These are phyloP conservation scores for Physcia stellaris DNA, from an alignment of 495 filamentous ascomycete genomes.

Conservation along the genomic window DNA sequence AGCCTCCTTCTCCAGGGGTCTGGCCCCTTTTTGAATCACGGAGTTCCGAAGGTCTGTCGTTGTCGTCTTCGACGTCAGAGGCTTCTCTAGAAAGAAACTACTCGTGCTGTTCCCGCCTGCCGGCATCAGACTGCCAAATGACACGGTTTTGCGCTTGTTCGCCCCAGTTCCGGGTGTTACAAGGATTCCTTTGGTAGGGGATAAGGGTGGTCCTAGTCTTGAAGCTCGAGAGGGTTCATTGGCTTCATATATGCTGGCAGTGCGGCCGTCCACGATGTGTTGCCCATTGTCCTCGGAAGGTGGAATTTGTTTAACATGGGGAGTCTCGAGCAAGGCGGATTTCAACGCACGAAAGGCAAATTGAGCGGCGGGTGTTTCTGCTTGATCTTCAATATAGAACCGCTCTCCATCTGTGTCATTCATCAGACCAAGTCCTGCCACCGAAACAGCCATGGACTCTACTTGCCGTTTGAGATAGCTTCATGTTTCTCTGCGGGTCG, in stretches of 20 bases:
- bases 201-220: constrained; percentile 27
- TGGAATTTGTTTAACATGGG: constrained; percentile 19
- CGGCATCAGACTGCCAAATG: constrained; percentile 39
- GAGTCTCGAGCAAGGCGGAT: constrained; percentile 81
- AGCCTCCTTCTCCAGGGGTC: too few relatives aligned
- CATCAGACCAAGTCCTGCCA: background rate
- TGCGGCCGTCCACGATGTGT: too few relatives aligned
- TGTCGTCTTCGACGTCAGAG: too few relatives aligned
- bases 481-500: constrained; percentile 1
- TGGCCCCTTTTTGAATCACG: too few relatives aligned
- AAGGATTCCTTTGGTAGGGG: constrained; percentile 71
- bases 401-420: constrained; percentile 4
- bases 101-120: too few relatives aligned
- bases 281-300: constrained; percentile 15
- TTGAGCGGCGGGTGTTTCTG: constrained; percentile 84
- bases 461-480: background rate
- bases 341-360: constrained; percentile 91
- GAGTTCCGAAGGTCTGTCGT: too few relatives aligned
- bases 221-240: constrained; percentile 17
- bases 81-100: too few relatives aligned
- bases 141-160: constrained; percentile 74
- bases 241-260: too few relatives aligned
- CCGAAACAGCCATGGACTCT: background rate
- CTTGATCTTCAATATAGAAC: constrained; percentile 39
- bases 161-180: constrained; percentile 76